Evolutionary conservation across 306 rosid genomes (phyloP).

Genomic region (Alnus rubra): DNA sequence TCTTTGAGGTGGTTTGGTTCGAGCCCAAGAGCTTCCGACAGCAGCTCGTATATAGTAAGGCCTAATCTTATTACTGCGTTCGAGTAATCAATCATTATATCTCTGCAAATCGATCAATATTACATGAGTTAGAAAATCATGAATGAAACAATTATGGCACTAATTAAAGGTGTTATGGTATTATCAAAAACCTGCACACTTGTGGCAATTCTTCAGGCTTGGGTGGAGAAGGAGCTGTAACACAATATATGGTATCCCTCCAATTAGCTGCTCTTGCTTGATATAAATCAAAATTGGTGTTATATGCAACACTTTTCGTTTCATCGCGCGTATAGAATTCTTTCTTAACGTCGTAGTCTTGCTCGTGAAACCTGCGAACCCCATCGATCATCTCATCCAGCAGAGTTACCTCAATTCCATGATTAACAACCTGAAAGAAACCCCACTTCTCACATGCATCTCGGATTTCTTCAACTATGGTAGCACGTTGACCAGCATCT

Average conservation of each 20-base stretch:
- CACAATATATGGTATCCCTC: slow-evolving; percentile 53
- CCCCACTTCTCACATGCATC: slow-evolving; percentile 46
- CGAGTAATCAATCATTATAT: slow-evolving; percentile 1
- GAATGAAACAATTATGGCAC: no score
- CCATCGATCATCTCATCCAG: slow-evolving; percentile 45
- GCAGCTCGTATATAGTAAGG: background rate
- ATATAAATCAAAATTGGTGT: slow-evolving; percentile 42
- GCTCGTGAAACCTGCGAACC: slow-evolving; percentile 44
- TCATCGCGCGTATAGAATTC: slow-evolving; percentile 40
- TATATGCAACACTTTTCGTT: slow-evolving; percentile 18
- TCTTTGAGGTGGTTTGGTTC: background rate
- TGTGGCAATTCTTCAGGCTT: slow-evolving; percentile 37
- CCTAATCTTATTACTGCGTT: background rate
- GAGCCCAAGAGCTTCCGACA: slow-evolving; percentile 17
- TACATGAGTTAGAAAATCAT: background rate
- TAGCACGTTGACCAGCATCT: slow-evolving; percentile 17
- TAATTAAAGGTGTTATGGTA: no score
- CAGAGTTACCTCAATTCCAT: slow-evolving; percentile 34
- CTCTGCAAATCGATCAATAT: background rate
- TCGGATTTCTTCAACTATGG: slow-evolving; percentile 31
- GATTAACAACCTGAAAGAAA: slow-evolving; percentile 53
- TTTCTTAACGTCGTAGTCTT: slow-evolving; percentile 45
- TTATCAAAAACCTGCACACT: slow-evolving; percentile 27
- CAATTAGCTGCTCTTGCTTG: slow-evolving; percentile 49
- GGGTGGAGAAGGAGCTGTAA: slow-evolving; percentile 37